phyloP scores from a whole-genome alignment of 2,329 filamentous ascomycete genomes.

The Exophiala phaeomuriformis region DNA sequence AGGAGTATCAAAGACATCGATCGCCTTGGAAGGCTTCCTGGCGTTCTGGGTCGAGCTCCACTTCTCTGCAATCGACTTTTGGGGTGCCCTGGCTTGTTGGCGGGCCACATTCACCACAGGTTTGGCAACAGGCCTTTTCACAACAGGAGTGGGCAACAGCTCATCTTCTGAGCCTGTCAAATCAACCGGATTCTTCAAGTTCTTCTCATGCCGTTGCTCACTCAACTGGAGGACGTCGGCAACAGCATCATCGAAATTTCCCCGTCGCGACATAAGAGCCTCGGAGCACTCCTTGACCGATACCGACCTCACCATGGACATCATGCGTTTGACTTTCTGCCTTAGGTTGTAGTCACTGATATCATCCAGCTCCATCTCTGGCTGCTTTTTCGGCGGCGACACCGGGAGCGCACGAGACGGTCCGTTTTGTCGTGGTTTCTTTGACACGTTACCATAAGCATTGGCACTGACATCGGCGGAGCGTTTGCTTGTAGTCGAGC shows the following conservation, averaged over 20 bases:
- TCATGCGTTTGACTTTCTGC: conserved; percentile 48
- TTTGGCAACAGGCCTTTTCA: conserved; percentile 33
- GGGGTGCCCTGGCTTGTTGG: conserved; percentile 49
- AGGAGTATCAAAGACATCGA: conserved; percentile 26
- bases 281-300: conserved; percentile 44
- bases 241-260: conserved; percentile 51
- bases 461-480: conserved; percentile 41
- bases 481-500: conserved; percentile 32
- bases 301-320: conserved; percentile 41
- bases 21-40: conserved; percentile 23
- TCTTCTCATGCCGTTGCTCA: conserved; percentile 27
- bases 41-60: conserved; percentile 45
- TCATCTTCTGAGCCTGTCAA: conserved; percentile 39
- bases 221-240: conserved; percentile 39
- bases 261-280: conserved; percentile 44
- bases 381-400: conserved; percentile 9
- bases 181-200: conserved; percentile 26
- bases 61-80: conserved; percentile 52
- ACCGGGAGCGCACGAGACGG: conserved; percentile 44
- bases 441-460: conserved; percentile 34
- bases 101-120: not conserved
- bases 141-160: conserved; percentile 31
- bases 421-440: conserved; percentile 36
- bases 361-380: conserved; percentile 41
- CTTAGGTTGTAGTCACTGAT: conserved; percentile 46